Conservation (phyloP, 352 stramenopile species). For the Phytophthora hibernalis region DNA sequence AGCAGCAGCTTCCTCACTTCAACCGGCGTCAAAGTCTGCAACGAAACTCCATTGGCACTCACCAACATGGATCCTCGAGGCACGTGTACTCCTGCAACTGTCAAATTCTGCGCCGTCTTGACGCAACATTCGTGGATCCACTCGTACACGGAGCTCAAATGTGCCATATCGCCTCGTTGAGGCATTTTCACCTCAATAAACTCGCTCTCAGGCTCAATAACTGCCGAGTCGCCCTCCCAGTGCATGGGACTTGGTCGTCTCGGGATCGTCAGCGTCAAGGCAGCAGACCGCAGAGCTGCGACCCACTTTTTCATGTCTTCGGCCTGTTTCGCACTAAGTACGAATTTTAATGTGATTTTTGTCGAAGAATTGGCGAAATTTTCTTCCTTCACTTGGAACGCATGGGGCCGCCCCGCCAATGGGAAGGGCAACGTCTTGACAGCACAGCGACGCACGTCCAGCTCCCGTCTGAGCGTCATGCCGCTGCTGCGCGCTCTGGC, state of each 20-base stretch:
- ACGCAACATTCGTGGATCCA: constrained; percentile 64
- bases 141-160: constrained; percentile 52
- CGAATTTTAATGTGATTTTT: constrained; percentile 39
- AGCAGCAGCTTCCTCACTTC: constrained; percentile 58
- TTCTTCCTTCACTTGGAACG: constrained; percentile 80
- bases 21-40: constrained; percentile 61
- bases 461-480: constrained; percentile 57
- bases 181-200: constrained; percentile 46
- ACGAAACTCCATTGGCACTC: constrained; percentile 61
- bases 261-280: constrained; percentile 19
- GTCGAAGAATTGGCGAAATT: no score
- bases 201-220: constrained; percentile 25
- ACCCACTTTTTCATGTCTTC: constrained; percentile 63
- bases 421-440: constrained; percentile 63
- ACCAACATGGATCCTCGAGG: constrained; percentile 66
- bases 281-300: constrained; percentile 35
- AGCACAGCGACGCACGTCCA: constrained; percentile 36
- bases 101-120: constrained; percentile 54
- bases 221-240: constrained; percentile 21
- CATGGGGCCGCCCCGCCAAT: constrained; percentile 50
- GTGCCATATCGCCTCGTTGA: constrained; percentile 46
- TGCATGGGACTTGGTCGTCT: constrained; percentile 16
- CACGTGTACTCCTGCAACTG: constrained; percentile 38
- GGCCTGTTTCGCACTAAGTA: constrained; percentile 53
- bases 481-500: constrained; percentile 33